Evolutionary conservation across 2,329 filamentous ascomycete species (phyloP).

Genomic region (Xylaria hypoxylon): DNA sequence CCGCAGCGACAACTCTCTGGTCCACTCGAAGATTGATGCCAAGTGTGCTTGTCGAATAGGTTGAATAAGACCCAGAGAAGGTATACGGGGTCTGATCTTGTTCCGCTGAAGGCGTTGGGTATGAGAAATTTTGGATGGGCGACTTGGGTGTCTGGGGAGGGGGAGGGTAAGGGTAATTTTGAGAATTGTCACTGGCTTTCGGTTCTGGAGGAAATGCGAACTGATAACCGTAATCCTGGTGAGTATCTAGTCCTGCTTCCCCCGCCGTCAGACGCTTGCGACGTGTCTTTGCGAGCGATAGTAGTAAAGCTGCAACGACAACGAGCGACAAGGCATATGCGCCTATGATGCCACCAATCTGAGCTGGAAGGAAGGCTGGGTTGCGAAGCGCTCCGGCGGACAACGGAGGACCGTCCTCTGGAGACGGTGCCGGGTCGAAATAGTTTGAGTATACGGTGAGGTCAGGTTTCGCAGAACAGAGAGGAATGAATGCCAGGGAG

Average conservation of each 20-base stretch:
- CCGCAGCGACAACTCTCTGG: conserved; percentile 77
- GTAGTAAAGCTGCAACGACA: conserved; percentile 74
- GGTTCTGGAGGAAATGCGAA: conserved; percentile 43
- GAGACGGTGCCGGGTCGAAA: conserved; percentile 67
- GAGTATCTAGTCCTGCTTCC: conserved; percentile 60
- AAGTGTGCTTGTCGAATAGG: conserved; percentile 62
- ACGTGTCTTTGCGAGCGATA: conserved; percentile 69
- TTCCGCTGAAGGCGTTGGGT: conserved; percentile 56
- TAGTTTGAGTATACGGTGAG: conserved; percentile 53
- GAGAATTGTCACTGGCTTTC: conserved; percentile 38
- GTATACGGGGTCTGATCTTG: conserved; percentile 57
- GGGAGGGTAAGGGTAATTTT: conserved; percentile 44
- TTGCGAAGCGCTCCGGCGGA: conserved; percentile 71
- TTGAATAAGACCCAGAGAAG: conserved; percentile 60
- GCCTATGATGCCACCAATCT: conserved; percentile 85
- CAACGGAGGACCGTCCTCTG: conserved; percentile 70
- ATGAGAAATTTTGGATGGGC: conserved; percentile 63
- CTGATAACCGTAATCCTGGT: conserved; percentile 49
- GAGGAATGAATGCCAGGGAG: conserved; percentile 45
- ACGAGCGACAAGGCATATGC: conserved; percentile 84
- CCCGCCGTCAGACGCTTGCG: conserved; percentile 64
- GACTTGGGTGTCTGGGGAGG: conserved; percentile 53
- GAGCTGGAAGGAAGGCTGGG: conserved; percentile 75
- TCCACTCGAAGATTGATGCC: conserved; percentile 80
- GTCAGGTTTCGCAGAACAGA: conserved; percentile 45